Base-by-base conservation (phyloP, 2,329 filamentous ascomycete species). In the Ophiostoma sp. region DNA sequence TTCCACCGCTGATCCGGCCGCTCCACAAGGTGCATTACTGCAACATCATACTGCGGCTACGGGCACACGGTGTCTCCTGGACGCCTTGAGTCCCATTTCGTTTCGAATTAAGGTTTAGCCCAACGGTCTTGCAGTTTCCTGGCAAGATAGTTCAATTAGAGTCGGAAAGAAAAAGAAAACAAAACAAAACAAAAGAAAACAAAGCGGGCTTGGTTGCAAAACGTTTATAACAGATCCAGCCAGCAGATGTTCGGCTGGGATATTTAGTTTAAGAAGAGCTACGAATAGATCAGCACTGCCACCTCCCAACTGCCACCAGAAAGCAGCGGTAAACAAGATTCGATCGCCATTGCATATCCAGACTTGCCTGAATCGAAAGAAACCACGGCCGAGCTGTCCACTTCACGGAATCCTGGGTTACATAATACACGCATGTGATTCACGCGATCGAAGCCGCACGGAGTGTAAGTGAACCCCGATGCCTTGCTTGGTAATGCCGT, bases 81-180 rank as follows among this genome's bases (percentile, higher is more conserved):
- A 39, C 33, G 8, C 35, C 33, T 65, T 11, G 2, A 62, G 57
- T 62, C 57, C 57, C 35, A 65, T 57, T 23, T 23, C 31, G 20
- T 11, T 39, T 39, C 35, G 10, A 65, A 65, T 41, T 65, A 65
- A 65, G 62, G 62, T 65, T 65, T 65, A 62, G 52, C 8, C 52
- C 52, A 64, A 36, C 33, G 60, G 62, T 36, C 20, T 65, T 39
- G 33, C 10, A 3, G 33, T 41, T 20, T 41, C 10, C 33, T 36
- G 60, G 60, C 3, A 31, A 23, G n/a, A 23, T 8, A 3, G 5
- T 23, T 7, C 39, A 41, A 41, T 3, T n/a, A 41, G 39, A 13
- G 15, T 11, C 5, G 6, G 15, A 13, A 41, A 41, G 1, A 35
- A 17, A 62, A 62, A 1, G 13, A 62, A 31, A 15, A 15, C 1